Evolutionary conservation across 257 asterid genomes (phyloP), one percentile per base, ranked within the genome.

Genomic region (Penstemon barbatus): DNA sequence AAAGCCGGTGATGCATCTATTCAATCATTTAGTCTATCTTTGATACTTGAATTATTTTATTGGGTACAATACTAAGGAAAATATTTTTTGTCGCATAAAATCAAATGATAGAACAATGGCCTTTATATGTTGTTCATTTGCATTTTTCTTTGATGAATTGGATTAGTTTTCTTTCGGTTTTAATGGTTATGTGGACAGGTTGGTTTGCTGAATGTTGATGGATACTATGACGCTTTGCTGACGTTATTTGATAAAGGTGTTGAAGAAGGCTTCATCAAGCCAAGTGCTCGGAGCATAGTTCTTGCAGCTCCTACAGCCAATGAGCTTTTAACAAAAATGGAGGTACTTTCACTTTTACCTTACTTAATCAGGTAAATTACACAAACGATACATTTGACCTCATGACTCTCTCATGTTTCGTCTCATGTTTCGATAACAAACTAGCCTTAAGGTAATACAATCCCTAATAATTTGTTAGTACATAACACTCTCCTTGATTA

Each of bases 221-320:
- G 99, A n/a, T 94, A 91, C 73, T 94, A 94, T 74, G 72, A 94
- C 71, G 63, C 91, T 63, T 80, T 94, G 85, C 91, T 94, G 65
- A 62, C 84, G 1, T 83, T 94, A 72, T 94, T 94, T 42, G 99
- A 94, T 80, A 94, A 91, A 72, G 98, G 99, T 39, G 99, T 94
- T 33, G 82, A 87, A 72, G 98, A 94, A 85, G 99, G 99, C 65
- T 94, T 94, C 92, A 94, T 94, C 56, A 87, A 89, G 79, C 94
- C 85, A 0, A 70, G 84, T 71, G 99, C 99, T 71, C 83, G 99
- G 72, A 79, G 79, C 78, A 94, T 94, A 56, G 93, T 94, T 66
- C 83, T 91, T 53, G 86, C 98, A 55, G 98, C 98, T 67, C 86
- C 97, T 37, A 85, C 92, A 4, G 92, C 98, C 71, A 55, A 77